Evolutionary conservation across 768 basidiomycete genomes (phyloP).

Genomic region (Amyloporia xantha): DNA sequence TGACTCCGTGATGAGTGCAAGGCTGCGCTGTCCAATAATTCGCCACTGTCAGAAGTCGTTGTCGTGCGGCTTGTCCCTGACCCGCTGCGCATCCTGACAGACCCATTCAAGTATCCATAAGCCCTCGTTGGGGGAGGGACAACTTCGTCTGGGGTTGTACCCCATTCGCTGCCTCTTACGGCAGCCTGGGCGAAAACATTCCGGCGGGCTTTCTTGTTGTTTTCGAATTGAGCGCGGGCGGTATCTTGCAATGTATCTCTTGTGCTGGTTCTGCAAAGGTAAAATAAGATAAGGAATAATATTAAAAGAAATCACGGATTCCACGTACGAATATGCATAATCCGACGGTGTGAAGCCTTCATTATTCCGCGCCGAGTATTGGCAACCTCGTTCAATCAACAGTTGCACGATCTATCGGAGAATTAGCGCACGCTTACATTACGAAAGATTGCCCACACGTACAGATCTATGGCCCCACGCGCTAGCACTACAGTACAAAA

Average conservation of each 20-base stretch:
- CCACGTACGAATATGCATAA: constrained; percentile 81
- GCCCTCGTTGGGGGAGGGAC: constrained; percentile 40
- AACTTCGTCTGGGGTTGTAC: constrained; percentile 20
- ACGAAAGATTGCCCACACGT: constrained; percentile 26
- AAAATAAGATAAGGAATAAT: constrained; percentile 2
- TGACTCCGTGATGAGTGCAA: constrained; percentile 36
- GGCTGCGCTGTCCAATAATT: constrained; percentile 41
- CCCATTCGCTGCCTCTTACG: constrained; percentile 58
- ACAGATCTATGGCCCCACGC: constrained; percentile 83
- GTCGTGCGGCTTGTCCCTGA: constrained; percentile 78
- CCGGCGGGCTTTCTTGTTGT: constrained; percentile 69
- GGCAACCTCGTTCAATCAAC: constrained; percentile 85
- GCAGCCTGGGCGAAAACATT: constrained; percentile 70
- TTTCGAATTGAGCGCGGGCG: constrained; percentile 71
- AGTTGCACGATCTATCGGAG: constrained; percentile 64
- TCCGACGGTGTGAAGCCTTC: constrained; percentile 89
- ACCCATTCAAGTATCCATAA: constrained; percentile 21
- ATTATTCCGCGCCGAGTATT: constrained; percentile 77
- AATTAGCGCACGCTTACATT: constrained; percentile 15
- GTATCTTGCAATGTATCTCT: constrained; percentile 76
- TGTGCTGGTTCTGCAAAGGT: constrained; percentile 53
- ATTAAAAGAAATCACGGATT: background rate
- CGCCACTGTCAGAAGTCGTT: constrained; percentile 67
- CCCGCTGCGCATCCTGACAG: constrained; percentile 66
- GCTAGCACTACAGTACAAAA: constrained; percentile 54